These are phyloP conservation scores for Flaveria robusta DNA, from an alignment of 129 eudicot species.

Conservation along the genomic window DNA sequence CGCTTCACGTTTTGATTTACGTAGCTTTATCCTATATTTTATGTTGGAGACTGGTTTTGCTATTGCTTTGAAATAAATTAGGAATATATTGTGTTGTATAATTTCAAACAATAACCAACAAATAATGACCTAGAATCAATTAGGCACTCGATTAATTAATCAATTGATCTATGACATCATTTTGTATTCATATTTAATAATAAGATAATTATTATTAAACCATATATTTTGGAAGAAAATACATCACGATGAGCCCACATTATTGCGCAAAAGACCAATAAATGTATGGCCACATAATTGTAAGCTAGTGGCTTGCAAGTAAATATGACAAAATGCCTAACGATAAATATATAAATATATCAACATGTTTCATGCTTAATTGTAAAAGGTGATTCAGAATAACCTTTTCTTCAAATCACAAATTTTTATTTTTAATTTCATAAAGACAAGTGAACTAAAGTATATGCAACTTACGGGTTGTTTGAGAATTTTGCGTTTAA, in stretches of 20 bases:
- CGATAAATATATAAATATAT: not conserved
- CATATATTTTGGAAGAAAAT: not conserved
- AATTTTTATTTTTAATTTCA: not conserved
- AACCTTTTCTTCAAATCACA: not conserved
- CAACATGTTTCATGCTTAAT: not conserved
- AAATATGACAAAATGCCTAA: conserved; percentile 21
- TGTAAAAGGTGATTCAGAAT: not conserved
- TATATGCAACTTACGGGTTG: not conserved
- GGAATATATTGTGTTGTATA: not conserved
- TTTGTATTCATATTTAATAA: not conserved
- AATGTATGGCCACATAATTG: not conserved
- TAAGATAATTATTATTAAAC: not conserved
- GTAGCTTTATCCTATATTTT: too few relatives aligned
- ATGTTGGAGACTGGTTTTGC: too few relatives aligned
- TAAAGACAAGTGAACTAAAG: not conserved
- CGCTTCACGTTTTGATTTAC: too few relatives aligned
- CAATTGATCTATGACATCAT: not conserved
- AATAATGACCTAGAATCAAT: conserved; percentile 8
- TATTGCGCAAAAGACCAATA: not conserved
- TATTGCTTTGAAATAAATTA: not conserved
- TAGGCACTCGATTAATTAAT: not conserved
- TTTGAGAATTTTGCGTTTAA: too few relatives aligned
- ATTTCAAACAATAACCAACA: conserved; percentile 27
- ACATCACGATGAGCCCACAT: conserved; percentile 3
- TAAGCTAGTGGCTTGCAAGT: conserved; percentile 6